Conservation (phyloP, 306 rosid species). For the Abrus pulchellus region DNA sequence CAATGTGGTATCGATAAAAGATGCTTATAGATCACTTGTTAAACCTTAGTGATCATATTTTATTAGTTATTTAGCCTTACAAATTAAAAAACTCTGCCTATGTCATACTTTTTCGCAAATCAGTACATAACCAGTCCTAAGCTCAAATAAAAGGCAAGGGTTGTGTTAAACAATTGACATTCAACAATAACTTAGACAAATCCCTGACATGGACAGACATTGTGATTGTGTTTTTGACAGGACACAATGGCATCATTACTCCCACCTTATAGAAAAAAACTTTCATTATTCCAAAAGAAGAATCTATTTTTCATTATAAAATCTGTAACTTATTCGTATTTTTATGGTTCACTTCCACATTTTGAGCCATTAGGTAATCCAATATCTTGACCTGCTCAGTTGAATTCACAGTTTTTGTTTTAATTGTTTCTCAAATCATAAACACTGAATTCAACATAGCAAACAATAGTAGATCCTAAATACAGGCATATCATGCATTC, state of each 20-base stretch:
- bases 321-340: constrained; percentile 18
- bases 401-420: neutral
- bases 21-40: neutral
- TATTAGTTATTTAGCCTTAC: neutral
- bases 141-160: neutral
- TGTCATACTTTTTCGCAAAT: neutral
- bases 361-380: constrained; percentile 12
- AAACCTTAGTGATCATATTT: constrained; percentile 22
- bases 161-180: neutral
- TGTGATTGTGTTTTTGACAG: neutral
- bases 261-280: too few relatives aligned
- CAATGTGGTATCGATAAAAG: neutral
- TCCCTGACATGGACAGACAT: neutral
- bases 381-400: constrained; percentile 38
- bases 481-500: neutral
- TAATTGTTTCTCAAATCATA: constrained; percentile 8
- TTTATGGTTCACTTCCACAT: constrained; percentile 1
- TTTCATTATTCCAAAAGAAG: too few relatives aligned
- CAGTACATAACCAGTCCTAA: neutral
- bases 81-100: neutral
- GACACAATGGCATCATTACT: neutral
- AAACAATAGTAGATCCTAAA: neutral
- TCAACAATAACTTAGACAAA: neutral
- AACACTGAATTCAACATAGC: constrained; percentile 22
- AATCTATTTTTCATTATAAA: neutral